Conservation (phyloP, 495 filamentous ascomycete genomes). For the Hypoxylon crocopeplum region DNA sequence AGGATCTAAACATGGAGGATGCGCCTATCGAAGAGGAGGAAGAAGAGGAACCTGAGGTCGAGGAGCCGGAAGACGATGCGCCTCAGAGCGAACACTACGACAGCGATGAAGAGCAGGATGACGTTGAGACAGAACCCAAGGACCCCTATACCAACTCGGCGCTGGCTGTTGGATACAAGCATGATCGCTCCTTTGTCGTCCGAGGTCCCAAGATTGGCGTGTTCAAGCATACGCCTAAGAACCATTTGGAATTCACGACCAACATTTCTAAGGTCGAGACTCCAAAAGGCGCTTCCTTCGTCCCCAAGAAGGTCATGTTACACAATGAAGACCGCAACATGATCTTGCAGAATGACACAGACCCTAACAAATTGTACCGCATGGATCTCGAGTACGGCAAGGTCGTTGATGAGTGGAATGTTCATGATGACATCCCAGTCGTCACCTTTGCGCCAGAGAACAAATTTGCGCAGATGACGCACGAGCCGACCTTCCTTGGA, state of each 20-base stretch:
- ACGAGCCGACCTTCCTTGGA: constrained; percentile 92
- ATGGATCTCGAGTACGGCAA: constrained; percentile 99
- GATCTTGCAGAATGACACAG: constrained; percentile 83
- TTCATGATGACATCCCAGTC: constrained; percentile 97
- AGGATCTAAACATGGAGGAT: constrained; percentile 93
- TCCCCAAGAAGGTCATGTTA: constrained; percentile 97
- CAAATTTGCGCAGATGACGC: constrained; percentile 98
- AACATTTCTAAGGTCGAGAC: constrained; percentile 96
- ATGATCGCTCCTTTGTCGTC: constrained; percentile 95
- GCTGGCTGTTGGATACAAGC: constrained; percentile 97
- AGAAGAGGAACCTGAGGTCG: constrained; percentile 67
- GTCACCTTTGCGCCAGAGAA: constrained; percentile 90
- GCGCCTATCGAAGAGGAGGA: constrained; percentile 64
- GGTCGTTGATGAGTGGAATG: constrained; percentile 99
- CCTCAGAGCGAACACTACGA: constrained; percentile 73
- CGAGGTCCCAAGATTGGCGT: constrained; percentile 97
- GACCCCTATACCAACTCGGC: constrained; percentile 93
- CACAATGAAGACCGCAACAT: constrained; percentile 91
- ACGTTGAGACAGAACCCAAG: constrained; percentile 70
- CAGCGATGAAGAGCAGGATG: constrained; percentile 88
- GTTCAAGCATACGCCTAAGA: constrained; percentile 94
- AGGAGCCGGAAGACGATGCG: constrained; percentile 71
- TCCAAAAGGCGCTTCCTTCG: constrained; percentile 85
- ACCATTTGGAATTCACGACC: constrained; percentile 94
- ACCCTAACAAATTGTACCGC: constrained; percentile 92